Percentiles rank a stretch among this genome's conserved stretches.
Evolutionary conservation across 106 monocot species (phyloP).

Genomic region (Phalaenopsis equestris): DNA sequence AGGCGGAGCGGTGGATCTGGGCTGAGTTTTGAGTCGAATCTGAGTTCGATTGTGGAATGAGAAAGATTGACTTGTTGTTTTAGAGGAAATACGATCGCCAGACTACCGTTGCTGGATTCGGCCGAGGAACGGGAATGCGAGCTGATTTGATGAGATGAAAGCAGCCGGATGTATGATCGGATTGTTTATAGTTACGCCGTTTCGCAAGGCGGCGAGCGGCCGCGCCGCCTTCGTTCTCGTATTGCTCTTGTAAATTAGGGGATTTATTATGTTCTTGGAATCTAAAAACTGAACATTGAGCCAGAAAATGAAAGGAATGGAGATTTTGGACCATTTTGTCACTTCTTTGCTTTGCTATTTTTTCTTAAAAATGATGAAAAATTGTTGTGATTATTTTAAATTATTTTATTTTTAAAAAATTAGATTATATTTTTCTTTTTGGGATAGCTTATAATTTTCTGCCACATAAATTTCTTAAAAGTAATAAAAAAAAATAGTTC

Average conservation of each 20-base stretch:
- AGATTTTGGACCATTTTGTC: neutral
- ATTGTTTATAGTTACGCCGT: neutral
- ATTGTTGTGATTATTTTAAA: too few relatives aligned
- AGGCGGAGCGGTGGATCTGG: conserved; percentile 13
- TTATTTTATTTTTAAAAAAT: too few relatives aligned
- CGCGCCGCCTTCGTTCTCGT: neutral
- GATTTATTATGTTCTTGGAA: too few relatives aligned
- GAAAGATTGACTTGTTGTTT: neutral
- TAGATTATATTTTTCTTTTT: too few relatives aligned
- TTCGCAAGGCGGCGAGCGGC: neutral
- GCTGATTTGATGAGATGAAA: neutral
- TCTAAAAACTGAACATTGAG: neutral
- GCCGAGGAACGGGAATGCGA: neutral
- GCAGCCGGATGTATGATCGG: neutral
- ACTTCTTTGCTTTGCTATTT: neutral
- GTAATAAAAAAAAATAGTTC: too few relatives aligned
- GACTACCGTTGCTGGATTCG: neutral
- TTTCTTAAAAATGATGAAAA: neutral
- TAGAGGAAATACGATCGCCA: neutral
- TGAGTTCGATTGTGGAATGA: conserved; percentile 29
- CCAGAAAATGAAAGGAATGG: neutral
- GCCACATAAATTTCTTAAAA: too few relatives aligned
- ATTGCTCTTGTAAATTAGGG: neutral
- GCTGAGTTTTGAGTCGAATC: conserved; percentile 27
- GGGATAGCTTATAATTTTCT: too few relatives aligned